Conservation (phyloP, 129 eudicot genomes). For the Artemisia tridentata region DNA sequence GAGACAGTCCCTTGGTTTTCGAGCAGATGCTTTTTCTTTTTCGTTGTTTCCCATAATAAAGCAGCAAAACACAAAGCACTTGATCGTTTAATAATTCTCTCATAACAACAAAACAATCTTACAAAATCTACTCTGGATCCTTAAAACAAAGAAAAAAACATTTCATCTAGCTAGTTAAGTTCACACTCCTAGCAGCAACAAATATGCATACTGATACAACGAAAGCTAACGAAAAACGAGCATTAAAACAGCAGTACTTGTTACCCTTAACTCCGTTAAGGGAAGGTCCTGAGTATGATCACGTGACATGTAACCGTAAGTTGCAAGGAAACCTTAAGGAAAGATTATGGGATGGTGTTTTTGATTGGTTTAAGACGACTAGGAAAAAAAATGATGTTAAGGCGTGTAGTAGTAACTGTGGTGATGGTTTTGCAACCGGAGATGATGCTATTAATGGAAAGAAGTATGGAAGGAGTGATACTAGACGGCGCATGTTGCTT, state of each 20-base stretch:
- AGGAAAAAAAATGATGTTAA: conserved; percentile 38
- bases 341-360: conserved; percentile 46
- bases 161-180: background rate
- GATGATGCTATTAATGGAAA: background rate
- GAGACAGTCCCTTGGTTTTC: conserved; percentile 19
- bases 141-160: too few relatives aligned
- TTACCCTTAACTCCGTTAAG: conserved; percentile 50
- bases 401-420: conserved; percentile 4
- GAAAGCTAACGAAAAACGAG: too few relatives aligned
- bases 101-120: too few relatives aligned
- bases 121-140: too few relatives aligned
- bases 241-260: background rate
- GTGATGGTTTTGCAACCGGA: background rate
- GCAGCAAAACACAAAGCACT: background rate
- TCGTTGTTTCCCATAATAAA: conserved; percentile 22
- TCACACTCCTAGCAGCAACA: conserved; percentile 3
- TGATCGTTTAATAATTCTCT: background rate
- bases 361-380: conserved; percentile 22
- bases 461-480: background rate
- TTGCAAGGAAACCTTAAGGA: conserved; percentile 27
- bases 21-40: conserved; percentile 24
- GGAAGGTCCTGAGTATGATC: conserved; percentile 52
- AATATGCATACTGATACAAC: background rate
- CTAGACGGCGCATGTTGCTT: conserved; percentile 44
- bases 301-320: conserved; percentile 22